These are phyloP conservation scores for Leonotis leonurus DNA, from an alignment of 257 asterid genomes.

Conservation along the genomic window DNA sequence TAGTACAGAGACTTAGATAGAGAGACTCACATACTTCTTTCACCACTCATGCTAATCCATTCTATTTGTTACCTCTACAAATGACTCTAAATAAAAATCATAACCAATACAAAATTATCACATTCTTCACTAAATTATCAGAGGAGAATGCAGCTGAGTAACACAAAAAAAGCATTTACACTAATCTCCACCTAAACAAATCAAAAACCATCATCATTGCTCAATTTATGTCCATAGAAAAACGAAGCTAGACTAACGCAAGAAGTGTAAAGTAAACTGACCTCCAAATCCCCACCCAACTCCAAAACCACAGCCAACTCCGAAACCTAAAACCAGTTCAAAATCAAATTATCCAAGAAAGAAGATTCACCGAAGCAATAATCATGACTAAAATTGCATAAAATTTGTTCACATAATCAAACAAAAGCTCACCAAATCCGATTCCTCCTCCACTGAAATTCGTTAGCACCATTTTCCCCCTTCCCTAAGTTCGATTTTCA, in stretches of 20 bases:
- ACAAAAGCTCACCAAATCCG: slow-evolving; percentile 51
- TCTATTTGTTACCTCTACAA: neutral
- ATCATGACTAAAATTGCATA: neutral
- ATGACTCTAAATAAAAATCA: neutral
- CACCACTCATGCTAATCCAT: neutral
- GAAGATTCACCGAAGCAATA: neutral
- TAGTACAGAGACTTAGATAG: neutral
- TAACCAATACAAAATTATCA: neutral
- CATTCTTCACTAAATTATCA: neutral
- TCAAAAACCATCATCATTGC: neutral
- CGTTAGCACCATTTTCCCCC: slow-evolving; percentile 43
- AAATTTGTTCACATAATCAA: neutral
- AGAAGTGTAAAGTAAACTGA: slow-evolving; percentile 16
- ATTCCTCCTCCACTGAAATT: slow-evolving; percentile 72
- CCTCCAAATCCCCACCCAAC: slow-evolving; percentile 97
- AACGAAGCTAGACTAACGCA: neutral
- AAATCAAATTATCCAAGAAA: neutral
- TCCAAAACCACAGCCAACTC: slow-evolving; percentile 86
- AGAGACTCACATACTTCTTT: neutral
- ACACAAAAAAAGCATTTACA: neutral
- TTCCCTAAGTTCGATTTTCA: neutral
- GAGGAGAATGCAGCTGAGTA: neutral
- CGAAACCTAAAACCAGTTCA: slow-evolving; percentile 43
- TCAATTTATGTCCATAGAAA: neutral
- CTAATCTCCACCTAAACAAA: neutral